A percentile compares a stretch with the other conserved stretches of the same genome.
phyloP scores from a whole-genome alignment of 2,329 filamentous ascomycete genomes.

The Apiospora koreana region DNA sequence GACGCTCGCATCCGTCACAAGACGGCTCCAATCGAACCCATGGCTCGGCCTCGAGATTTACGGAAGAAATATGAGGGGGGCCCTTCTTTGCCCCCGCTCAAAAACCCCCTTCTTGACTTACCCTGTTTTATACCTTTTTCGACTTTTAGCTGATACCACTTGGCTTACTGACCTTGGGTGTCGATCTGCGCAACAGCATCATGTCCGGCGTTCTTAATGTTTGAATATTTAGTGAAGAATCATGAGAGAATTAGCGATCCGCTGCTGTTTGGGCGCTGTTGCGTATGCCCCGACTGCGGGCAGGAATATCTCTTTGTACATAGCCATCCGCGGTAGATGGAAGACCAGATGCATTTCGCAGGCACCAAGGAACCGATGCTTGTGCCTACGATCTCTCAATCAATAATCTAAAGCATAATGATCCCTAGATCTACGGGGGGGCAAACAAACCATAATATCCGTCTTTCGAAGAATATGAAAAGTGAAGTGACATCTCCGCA shows the following conservation, averaged over 20 bases:
- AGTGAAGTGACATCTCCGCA: background rate
- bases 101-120: background rate
- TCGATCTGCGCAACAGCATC: conserved; percentile 25
- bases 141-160: conserved; percentile 28
- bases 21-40: conserved; percentile 35
- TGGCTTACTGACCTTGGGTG: conserved; percentile 23
- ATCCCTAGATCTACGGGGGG: background rate
- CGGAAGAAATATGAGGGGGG: conserved; percentile 38
- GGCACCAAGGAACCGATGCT: background rate
- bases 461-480: background rate
- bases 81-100: conserved; percentile 15
- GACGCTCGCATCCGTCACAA: conserved; percentile 37
- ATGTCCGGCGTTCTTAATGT: conserved; percentile 26
- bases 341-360: background rate
- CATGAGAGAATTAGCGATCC: conserved; percentile 16
- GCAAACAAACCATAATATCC: background rate
- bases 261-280: conserved; percentile 2
- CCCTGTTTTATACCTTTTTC: conserved; percentile 21
- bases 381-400: background rate
- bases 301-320: conserved; percentile 9
- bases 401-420: conserved; percentile 12
- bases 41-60: conserved; percentile 40
- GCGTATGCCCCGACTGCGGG: background rate
- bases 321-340: conserved; percentile 10
- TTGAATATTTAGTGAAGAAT: conserved; percentile 22